Evolutionary conservation across 805 yeast species (phyloP), one percentile per base, ranked within the genome.

Genomic region (Cyberlindnera bimundalis): DNA sequence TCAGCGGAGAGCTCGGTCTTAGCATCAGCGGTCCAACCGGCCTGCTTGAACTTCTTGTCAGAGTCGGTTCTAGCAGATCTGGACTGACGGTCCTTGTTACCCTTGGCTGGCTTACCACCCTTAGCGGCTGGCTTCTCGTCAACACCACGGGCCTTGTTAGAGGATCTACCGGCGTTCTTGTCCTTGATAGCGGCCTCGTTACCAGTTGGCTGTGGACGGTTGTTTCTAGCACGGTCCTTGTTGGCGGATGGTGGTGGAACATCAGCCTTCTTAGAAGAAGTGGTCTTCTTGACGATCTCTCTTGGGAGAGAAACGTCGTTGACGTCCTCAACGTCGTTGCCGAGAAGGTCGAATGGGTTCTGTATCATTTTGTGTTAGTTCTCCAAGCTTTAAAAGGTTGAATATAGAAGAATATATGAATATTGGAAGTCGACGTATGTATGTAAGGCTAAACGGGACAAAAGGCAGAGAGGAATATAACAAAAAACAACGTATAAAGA

Each of bases 251-350:
- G 76, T 60, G 93, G 90, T 46, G 93, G 79, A 47, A 71, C 80
- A 63, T 86, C 96, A 47, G 80, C 66, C 77, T 90, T 90, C 79
- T 84, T 88, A 61, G 93, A 81, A 48, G 95, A 80, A 56, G 91
- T 81, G 68, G 69, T 68, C 73, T 80, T 77, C 79, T 82, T 87
- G 64, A 84, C 93, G 52, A 85, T 65, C 68, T 85, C 95, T 73
- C 70, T 82, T 62, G 86, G 80, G 46, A 52, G 62, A 50, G 77
- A 78, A 41, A 71, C 71, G 61, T 72, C 76, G 59, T 43, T 47
- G 40, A 79, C 84, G 68, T 82, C 95, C 65, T 84, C 90, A 58
- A 84, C 86, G 74, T 86, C 95, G 79, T 86, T 85, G 67, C 75
- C 93, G 73, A 85, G 75, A 68, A 84, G 77, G 68, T 78, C 85